Evolutionary conservation across 2,329 filamentous ascomycete genomes (phyloP), one percentile per base, ranked within the genome.

Genomic region (Microcera coccophila): DNA sequence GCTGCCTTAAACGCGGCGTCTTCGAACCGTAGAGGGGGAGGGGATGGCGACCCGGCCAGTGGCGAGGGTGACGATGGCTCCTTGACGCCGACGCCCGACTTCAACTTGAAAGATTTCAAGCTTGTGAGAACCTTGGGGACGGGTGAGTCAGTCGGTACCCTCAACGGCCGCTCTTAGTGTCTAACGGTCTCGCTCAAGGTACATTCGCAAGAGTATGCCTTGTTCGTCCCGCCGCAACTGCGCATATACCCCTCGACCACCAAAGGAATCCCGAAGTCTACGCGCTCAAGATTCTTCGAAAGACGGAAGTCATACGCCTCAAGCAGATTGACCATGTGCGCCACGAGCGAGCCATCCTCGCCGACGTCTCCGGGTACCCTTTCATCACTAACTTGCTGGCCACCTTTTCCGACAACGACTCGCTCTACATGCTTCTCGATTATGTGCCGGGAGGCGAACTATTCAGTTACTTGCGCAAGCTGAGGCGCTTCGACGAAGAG

Each of bases 261-360:
- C 58, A 64, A 29, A 53, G 57, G 28, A 52, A 70, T 40, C 64
- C 69, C 41, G 59, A 62, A 63, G 84, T 90, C n/a, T 90, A 84
- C 65, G 86, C 86, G 35, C 75, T 91, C 58, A 91, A 91, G 74
- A 88, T 90, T 42, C 67, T 91, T 52, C 81, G 85, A 49, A 84
- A 84, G 61, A 74, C 79, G 41, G 76, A 84, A 58, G 84, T 93
- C 34, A 85, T 93, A 63, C 84, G 84, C 50, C 76, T 91, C 44
- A 91, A 91, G 72, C 87, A 93, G 62, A 83, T 91, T 54, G 87
- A 91, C 67, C 87, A 93, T 65, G 87, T 91, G 41, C 84, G 85
- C 48, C 87, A 90, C 66, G 87, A 93, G 72, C 84, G 87, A 55
- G 79, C 82, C 49, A 84, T 91, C 54, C 79, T 93, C 39, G 79